Percentiles rank a stretch among this genome's conserved stretches.
Evolutionary conservation across 768 basidiomycete species (phyloP).

Genomic region (Holtermannia corniformis): DNA sequence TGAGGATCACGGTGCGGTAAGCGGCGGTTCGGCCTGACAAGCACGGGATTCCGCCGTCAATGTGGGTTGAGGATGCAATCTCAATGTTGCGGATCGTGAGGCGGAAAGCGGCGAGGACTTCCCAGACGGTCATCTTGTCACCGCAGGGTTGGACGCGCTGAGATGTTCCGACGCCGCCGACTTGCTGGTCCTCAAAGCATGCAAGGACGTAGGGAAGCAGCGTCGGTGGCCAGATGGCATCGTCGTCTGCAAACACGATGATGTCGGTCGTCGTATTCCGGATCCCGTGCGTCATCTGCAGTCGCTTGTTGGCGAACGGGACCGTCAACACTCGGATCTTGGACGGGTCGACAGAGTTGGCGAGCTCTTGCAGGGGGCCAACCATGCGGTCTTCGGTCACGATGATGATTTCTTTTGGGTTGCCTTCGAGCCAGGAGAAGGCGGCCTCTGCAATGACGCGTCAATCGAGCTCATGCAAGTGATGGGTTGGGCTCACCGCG

Average conservation of each 20-base stretch:
- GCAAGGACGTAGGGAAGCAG: slow-evolving; percentile 80
- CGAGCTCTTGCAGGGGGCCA: slow-evolving; percentile 77
- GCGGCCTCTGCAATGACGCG: slow-evolving; percentile 55
- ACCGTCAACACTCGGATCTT: slow-evolving; percentile 75
- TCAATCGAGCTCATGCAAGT: slow-evolving; percentile 5
- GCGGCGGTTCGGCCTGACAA: slow-evolving; percentile 87
- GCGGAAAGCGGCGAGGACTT: slow-evolving; percentile 85
- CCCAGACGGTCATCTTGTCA: slow-evolving; percentile 78
- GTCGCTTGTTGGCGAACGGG: slow-evolving; percentile 84
- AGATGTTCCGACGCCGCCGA: slow-evolving; percentile 84
- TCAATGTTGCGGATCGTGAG: slow-evolving; percentile 91
- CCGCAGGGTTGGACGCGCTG: slow-evolving; percentile 80
- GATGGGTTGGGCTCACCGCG: slow-evolving; percentile 46
- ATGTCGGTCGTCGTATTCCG: slow-evolving; percentile 83
- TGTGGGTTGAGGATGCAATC: slow-evolving; percentile 77
- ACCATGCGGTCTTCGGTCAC: slow-evolving; percentile 83
- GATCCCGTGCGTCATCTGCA: slow-evolving; percentile 91
- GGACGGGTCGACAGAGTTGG: slow-evolving; percentile 72
- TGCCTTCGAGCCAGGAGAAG: slow-evolving; percentile 80
- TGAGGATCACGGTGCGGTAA: slow-evolving; percentile 85
- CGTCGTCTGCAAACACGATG: slow-evolving; percentile 89
- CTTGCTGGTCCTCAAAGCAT: slow-evolving; percentile 87
- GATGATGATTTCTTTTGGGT: slow-evolving; percentile 73
- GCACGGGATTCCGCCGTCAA: slow-evolving; percentile 86
- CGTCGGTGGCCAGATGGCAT: slow-evolving; percentile 90